Evolutionary conservation across 805 yeast species (phyloP).

Genomic region (Hanseniaspora mollemarum): DNA sequence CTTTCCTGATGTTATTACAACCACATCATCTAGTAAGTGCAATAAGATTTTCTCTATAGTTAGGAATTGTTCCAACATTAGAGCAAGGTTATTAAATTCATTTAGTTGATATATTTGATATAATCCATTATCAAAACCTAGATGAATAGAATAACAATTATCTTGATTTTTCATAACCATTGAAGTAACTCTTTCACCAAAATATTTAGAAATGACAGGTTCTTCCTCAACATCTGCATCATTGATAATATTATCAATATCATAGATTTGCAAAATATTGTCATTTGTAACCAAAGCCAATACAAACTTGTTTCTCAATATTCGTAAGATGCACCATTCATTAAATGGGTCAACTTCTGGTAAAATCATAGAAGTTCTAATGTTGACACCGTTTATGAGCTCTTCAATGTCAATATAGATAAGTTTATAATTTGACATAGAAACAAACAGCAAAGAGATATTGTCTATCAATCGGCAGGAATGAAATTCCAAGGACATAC

Average conservation of each 20-base stretch:
- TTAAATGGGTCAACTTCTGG: constrained; percentile 9
- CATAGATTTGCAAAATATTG: constrained; percentile 4
- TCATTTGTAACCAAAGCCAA: constrained; percentile 6
- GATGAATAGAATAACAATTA: background rate
- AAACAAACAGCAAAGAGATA: background rate
- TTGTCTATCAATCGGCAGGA: background rate
- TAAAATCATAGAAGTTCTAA: background rate
- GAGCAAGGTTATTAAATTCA: background rate
- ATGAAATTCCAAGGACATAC: constrained; percentile 1
- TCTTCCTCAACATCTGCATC: background rate
- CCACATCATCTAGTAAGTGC: background rate
- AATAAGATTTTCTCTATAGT: background rate
- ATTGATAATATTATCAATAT: background rate
- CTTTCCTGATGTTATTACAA: background rate
- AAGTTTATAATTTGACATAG: constrained; percentile 8
- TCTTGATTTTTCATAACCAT: background rate
- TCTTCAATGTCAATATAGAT: background rate
- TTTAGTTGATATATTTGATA: constrained; percentile 3
- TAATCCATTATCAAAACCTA: constrained; percentile 7
- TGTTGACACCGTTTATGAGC: background rate
- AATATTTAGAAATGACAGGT: constrained; percentile 3
- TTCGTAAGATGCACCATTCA: background rate
- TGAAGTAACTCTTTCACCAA: background rate
- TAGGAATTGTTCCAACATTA: background rate
- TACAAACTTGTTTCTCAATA: background rate